A percentile compares a stretch with the other conserved stretches of the same genome.
phyloP scores from a whole-genome alignment of 2,329 filamentous ascomycete genomes.

The Ascosphaera apis region DNA sequence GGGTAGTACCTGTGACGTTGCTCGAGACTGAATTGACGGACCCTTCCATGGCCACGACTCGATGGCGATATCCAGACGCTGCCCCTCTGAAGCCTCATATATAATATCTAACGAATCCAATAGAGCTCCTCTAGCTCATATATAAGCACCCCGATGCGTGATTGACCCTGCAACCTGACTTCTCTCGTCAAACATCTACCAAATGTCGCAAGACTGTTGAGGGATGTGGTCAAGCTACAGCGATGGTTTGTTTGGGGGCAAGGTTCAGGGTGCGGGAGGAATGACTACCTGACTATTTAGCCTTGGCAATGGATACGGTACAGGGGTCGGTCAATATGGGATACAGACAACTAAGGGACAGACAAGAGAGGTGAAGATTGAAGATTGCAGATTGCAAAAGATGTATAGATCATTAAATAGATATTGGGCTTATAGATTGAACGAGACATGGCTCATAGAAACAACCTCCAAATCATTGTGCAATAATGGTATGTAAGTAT shows the following conservation, averaged over 20 bases:
- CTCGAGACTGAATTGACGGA: slow-evolving; percentile 35
- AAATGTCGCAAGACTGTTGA: too few species aligned
- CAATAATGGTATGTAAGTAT: too few species aligned
- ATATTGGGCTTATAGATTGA: slow-evolving; percentile 7
- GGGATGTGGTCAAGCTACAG: too few species aligned
- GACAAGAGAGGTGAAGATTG: slow-evolving; percentile 1
- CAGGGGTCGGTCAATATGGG: too few species aligned
- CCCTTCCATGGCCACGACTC: slow-evolving; percentile 14
- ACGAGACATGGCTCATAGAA: slow-evolving; percentile 1
- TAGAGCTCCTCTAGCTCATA: background rate
- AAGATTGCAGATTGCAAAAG: background rate
- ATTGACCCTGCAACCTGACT: too few species aligned
- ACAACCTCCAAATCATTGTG: background rate
- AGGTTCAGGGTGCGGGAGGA: too few species aligned
- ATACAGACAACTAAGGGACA: too few species aligned
- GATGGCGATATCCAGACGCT: background rate
- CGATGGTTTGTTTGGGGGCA: too few species aligned
- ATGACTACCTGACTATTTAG: too few species aligned
- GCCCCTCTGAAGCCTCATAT: background rate
- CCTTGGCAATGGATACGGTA: too few species aligned
- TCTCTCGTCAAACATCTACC: too few species aligned
- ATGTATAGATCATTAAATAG: slow-evolving; percentile 2
- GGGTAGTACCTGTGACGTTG: slow-evolving; percentile 43
- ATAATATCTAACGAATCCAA: background rate
- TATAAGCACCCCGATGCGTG: too few species aligned